These are phyloP conservation scores for Aspergillus pseudonomiae DNA, from an alignment of 2,329 filamentous ascomycete species.

Conservation along the genomic window DNA sequence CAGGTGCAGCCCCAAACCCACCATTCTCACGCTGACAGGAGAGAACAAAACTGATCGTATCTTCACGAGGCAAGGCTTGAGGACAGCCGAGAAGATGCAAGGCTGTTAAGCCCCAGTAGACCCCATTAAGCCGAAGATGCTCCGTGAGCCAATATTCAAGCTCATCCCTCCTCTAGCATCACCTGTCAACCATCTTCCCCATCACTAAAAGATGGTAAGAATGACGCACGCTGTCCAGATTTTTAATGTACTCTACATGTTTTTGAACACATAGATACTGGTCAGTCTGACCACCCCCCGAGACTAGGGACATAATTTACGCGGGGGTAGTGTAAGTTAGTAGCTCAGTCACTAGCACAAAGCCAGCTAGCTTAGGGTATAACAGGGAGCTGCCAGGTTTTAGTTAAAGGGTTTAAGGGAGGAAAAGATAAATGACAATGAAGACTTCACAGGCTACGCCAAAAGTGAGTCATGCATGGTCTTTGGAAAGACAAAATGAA, in stretches of 20 bases:
- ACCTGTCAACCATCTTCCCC: constrained; percentile 33
- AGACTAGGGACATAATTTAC: constrained; percentile 60
- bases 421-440: neutral
- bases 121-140: constrained; percentile 89
- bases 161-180: constrained; percentile 78
- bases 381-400: neutral
- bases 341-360: constrained; percentile 2
- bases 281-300: constrained; percentile 59
- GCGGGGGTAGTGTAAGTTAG: neutral
- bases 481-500: neutral
- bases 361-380: neutral
- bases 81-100: constrained; percentile 82
- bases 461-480: neutral
- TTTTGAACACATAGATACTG: constrained; percentile 60
- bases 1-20: constrained; percentile 90
- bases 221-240: constrained; percentile 75
- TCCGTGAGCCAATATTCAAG: constrained; percentile 98
- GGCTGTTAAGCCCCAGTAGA: constrained; percentile 94
- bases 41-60: constrained; percentile 89
- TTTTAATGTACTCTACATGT: constrained; percentile 92
- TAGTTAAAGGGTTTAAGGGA: neutral
- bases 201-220: constrained; percentile 25
- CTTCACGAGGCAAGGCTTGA: constrained; percentile 75
- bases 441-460: neutral
- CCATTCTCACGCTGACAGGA: constrained; percentile 89